Evolutionary conservation across 148 eudicot species (phyloP).

Genomic region (Limonium bicolor): DNA sequence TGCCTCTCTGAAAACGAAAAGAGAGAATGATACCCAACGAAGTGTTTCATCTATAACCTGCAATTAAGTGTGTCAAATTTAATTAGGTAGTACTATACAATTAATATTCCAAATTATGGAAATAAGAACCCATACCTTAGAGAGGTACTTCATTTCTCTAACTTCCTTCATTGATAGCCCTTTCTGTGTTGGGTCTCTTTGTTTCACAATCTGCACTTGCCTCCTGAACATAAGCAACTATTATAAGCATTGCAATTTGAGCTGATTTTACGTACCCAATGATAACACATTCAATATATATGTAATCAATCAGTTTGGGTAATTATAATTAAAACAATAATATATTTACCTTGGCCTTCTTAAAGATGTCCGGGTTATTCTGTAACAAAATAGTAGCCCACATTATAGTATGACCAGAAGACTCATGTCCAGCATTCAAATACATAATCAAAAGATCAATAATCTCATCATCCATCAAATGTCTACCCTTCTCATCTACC

Average conservation of each 20-base stretch:
- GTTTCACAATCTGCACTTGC: conserved; percentile 60
- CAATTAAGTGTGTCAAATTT: background rate
- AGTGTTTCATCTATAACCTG: conserved; percentile 93
- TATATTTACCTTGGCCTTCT: conserved; percentile 55
- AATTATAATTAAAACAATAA: background rate
- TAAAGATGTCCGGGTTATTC: conserved; percentile 47
- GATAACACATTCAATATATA: background rate
- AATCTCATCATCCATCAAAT: conserved; percentile 62
- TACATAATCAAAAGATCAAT: conserved; percentile 76
- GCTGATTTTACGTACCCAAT: background rate
- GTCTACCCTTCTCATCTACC: conserved; percentile 65
- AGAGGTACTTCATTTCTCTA: conserved; percentile 72
- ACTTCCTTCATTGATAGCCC: conserved; percentile 61
- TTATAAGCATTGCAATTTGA: background rate
- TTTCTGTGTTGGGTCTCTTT: conserved; percentile 42
- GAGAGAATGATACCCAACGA: conserved; percentile 63
- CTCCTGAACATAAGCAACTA: conserved; percentile 33
- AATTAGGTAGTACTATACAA: background rate
- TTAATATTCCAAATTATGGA: background rate
- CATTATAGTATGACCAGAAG: conserved; percentile 78
- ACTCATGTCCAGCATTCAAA: conserved; percentile 94
- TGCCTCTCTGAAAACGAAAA: conserved; percentile 74
- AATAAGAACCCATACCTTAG: conserved; percentile 28
- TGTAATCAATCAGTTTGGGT: background rate
- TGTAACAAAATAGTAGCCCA: conserved; percentile 80